Evolutionary conservation across 2,329 filamentous ascomycete genomes (phyloP), one percentile per base, ranked within the genome.

Genomic region (Lachnellula occidentalis): DNA sequence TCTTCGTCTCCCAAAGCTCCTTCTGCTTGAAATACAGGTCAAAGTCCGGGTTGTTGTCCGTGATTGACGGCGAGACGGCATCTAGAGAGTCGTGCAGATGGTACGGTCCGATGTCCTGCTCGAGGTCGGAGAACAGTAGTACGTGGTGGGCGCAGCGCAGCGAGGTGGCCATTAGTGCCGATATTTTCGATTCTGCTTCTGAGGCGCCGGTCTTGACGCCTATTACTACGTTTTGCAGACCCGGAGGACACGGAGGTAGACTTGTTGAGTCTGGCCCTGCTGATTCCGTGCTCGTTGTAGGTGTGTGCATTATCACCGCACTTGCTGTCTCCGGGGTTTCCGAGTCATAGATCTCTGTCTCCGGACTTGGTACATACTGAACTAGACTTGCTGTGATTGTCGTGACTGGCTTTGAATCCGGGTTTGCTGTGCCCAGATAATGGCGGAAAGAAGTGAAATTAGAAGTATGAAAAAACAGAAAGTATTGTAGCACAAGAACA

Each of bases 21-120:
- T 73, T 61, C 43, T 75, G 69, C 39, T 67, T 63, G 42, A 70
- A 68, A 54, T 73, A 73, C 48, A 72, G 67, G 15, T 77, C 72
- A 51, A 83, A 83, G 57, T 82, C 78, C 5, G 68, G 55, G 59
- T 79, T 78, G 11, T 66, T 70, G 14, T 72, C 69, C 60, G 72
- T 73, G 34, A 72, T 71, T 27, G 72, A 69, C 21, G 67, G 60
- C 11, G 72, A 56, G 3, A 79, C 73, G 1, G 66, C 70, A 46
- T 76, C 72, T 34, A 80, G 70, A 51, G 73, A 74, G 62, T 80
- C 77, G 51, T 71, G 67, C 36, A 79, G 64, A 37, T 71, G 67
- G 52, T 72, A 64, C 15, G 36, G 36, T 17, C 36, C 36, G 36
- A 39, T 15, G 15, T 39, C 36, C 17, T 39, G 36, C 17, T 39